These are phyloP conservation scores for Diacronema lutheri DNA, from an alignment of 78 protist species.

Conservation along the genomic window DNA sequence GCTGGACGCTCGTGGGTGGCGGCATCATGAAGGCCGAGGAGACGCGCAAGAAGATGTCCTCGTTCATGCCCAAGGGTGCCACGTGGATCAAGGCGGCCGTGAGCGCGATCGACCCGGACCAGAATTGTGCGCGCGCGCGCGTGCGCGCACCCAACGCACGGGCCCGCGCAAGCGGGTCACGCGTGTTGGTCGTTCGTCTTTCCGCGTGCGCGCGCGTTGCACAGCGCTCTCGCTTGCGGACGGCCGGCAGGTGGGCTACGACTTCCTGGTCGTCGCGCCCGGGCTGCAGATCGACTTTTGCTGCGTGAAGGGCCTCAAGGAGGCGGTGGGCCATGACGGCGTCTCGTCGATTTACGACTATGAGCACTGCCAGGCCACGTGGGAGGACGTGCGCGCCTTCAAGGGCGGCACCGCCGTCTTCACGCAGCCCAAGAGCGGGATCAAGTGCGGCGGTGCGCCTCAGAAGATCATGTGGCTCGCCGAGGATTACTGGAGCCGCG, in stretches of 20 bases:
- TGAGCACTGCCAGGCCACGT: slow-evolving; percentile 33
- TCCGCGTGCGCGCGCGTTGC: no score
- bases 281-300: slow-evolving; percentile 55
- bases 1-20: no score
- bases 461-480: slow-evolving; percentile 70
- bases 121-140: no score
- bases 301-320: slow-evolving; percentile 51
- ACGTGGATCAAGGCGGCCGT: no score
- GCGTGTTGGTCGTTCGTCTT: no score
- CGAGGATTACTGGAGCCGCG: slow-evolving; percentile 46
- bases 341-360: slow-evolving; percentile 59
- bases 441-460: slow-evolving; percentile 77
- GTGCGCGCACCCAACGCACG: no score
- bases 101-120: no score
- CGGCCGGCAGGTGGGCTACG: slow-evolving; percentile 51
- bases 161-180: no score
- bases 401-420: slow-evolving; percentile 52
- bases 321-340: slow-evolving; percentile 60
- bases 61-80: no score
- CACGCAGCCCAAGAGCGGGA: slow-evolving; percentile 54
- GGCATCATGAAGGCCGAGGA: no score
- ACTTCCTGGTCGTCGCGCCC: slow-evolving; percentile 54
- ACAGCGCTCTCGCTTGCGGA: background rate
- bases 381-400: slow-evolving; percentile 37
- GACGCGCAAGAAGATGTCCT: no score